phyloP scores from a whole-genome alignment of 2,329 filamentous ascomycete genomes.

The Aureobasidium sp. region DNA sequence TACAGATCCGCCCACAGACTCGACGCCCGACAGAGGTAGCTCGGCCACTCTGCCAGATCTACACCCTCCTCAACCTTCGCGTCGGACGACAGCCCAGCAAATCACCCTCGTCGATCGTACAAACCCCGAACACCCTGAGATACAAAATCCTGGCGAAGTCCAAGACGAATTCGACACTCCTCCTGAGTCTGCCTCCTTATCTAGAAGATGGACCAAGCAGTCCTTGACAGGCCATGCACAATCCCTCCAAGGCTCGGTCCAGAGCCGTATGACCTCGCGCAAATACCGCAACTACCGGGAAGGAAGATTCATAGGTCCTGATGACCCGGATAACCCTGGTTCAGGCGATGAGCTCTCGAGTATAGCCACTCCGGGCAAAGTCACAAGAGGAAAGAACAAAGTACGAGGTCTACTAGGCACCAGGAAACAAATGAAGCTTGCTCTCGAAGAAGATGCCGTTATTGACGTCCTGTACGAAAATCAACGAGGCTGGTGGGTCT shows the following conservation, averaged over 20 bases:
- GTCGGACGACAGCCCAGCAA: slow-evolving; percentile 65
- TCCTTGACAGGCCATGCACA: slow-evolving; percentile 19
- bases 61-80: slow-evolving; percentile 30
- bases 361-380: slow-evolving; percentile 25
- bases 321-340: slow-evolving; percentile 24
- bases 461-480: slow-evolving; percentile 97
- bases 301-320: slow-evolving; percentile 28
- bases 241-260: slow-evolving; percentile 5
- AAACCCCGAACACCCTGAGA: slow-evolving; percentile 25
- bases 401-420: slow-evolving; percentile 33
- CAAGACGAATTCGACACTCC: slow-evolving; percentile 41
- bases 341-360: slow-evolving; percentile 23
- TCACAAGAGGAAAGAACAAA: slow-evolving; percentile 34
- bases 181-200: slow-evolving; percentile 25
- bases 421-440: slow-evolving; percentile 35
- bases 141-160: slow-evolving; percentile 4
- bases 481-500: slow-evolving; percentile 90
- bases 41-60: background rate
- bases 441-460: slow-evolving; percentile 49
- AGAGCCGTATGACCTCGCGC: slow-evolving; percentile 23
- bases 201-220: slow-evolving; percentile 31
- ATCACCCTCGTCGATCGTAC: slow-evolving; percentile 72
- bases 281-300: slow-evolving; percentile 25
- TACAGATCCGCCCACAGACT: background rate
- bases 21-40: slow-evolving; percentile 6